These are phyloP conservation scores for Phytophthora agathidicida DNA, from an alignment of 352 stramenopile genomes.

Conservation along the genomic window DNA sequence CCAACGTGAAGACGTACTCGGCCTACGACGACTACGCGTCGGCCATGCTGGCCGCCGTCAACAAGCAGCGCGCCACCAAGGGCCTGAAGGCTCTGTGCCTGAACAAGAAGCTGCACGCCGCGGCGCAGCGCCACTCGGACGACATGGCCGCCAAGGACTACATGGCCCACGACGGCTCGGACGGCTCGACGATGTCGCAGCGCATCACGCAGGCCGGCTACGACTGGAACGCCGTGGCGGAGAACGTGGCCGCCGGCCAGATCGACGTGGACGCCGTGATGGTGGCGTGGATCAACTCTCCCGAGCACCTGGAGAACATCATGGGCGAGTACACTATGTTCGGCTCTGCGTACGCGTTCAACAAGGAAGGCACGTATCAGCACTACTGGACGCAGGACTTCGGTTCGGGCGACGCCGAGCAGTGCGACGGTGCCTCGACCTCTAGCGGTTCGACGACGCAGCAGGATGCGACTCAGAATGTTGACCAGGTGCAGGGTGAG, in stretches of 20 bases:
- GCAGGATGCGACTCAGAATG: conserved; percentile 19
- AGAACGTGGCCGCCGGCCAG: conserved; percentile 35
- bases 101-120: conserved; percentile 29
- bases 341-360: conserved; percentile 28
- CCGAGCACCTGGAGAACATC: conserved; percentile 28
- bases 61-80: conserved; percentile 37
- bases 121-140: conserved; percentile 20
- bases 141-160: conserved; percentile 47
- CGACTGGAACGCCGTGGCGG: conserved; percentile 33
- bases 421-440: conserved; percentile 16
- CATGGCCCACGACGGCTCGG: conserved; percentile 42
- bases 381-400: conserved; percentile 67
- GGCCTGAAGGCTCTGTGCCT: conserved; percentile 30
- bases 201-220: conserved; percentile 44
- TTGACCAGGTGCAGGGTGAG: conserved; percentile 23
- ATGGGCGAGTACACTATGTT: conserved; percentile 35
- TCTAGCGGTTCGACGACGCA: conserved; percentile 15
- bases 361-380: conserved; percentile 35
- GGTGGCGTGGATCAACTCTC: conserved; percentile 34
- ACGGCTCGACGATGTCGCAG: conserved; percentile 31
- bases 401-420: no score
- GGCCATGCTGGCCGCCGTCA: conserved; percentile 44
- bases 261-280: conserved; percentile 30
- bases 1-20: conserved; percentile 6
- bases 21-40: not conserved